A percentile compares a stretch with the other conserved stretches of the same genome.
Conservation (phyloP, 352 stramenopile genomes). For the Phytophthora pisi region DNA sequence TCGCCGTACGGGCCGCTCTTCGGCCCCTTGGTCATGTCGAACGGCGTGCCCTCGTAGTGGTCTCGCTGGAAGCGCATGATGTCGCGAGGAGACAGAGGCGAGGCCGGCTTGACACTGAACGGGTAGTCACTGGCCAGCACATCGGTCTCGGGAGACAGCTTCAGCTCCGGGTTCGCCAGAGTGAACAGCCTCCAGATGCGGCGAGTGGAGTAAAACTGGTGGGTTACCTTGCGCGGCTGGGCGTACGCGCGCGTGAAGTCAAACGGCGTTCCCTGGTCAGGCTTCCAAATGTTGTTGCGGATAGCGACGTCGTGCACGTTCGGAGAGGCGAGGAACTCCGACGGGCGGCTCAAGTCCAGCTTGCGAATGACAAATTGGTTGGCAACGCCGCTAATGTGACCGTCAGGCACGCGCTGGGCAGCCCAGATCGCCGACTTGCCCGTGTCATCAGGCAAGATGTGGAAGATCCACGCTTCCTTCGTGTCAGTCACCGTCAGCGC, state of each 20-base stretch:
- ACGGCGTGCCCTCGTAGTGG: conserved; percentile 94
- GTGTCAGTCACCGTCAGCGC: conserved; percentile 91
- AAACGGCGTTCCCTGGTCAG: conserved; percentile 56
- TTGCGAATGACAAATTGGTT: conserved; percentile 96
- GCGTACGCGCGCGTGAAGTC: conserved; percentile 92
- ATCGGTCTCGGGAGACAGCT: conserved; percentile 78
- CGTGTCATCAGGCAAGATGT: conserved; percentile 95
- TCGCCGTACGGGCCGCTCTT: conserved; percentile 89
- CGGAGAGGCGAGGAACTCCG: conserved; percentile 89
- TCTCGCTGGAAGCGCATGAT: conserved; percentile 93
- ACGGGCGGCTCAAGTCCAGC: conserved; percentile 72
- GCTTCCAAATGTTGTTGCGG: conserved; percentile 80
- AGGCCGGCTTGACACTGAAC: conserved; percentile 77
- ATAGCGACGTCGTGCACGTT: conserved; percentile 91
- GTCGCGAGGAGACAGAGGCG: conserved; percentile 73
- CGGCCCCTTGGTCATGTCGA: conserved; percentile 85
- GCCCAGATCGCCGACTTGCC: conserved; percentile 93
- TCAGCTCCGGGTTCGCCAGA: conserved; percentile 71
- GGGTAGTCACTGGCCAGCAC: conserved; percentile 83
- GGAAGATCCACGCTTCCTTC: conserved; percentile 95
- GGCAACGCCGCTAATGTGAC: conserved; percentile 85
- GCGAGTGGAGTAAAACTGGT: conserved; percentile 87
- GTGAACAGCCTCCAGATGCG: conserved; percentile 92
- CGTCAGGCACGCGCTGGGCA: conserved; percentile 90
- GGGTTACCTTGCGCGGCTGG: conserved; percentile 56